phyloP scores from a whole-genome alignment of 1,139 yeast species.

The Yarrowia galli region DNA sequence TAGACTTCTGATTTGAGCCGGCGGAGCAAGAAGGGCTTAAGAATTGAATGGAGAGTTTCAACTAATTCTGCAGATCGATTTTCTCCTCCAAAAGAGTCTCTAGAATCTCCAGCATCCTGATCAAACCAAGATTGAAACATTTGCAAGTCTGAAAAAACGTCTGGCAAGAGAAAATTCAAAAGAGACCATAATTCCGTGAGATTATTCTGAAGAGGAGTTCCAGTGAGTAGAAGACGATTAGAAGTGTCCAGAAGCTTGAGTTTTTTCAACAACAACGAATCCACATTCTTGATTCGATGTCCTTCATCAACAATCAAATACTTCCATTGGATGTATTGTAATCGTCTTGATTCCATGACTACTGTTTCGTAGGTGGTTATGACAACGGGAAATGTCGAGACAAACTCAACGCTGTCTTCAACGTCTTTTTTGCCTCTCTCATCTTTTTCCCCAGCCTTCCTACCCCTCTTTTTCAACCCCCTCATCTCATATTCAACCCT shows the following conservation, averaged over 20 bases:
- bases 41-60: constrained; percentile 79
- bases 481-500: constrained; percentile 8
- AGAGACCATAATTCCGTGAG: constrained; percentile 89
- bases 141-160: constrained; percentile 87
- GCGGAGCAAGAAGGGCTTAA: constrained; percentile 85
- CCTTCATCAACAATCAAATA: constrained; percentile 96
- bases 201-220: constrained; percentile 93
- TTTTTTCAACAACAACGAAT: constrained; percentile 74
- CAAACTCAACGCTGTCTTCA: constrained; percentile 11
- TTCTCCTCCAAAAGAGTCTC: constrained; percentile 55
- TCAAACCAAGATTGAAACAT: constrained; percentile 95
- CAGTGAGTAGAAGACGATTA: constrained; percentile 81
- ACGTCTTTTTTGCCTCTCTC: no score
- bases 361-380: constrained; percentile 85
- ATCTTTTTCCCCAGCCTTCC: constrained; percentile 40
- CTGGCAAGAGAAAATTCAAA: constrained; percentile 87
- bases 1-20: constrained; percentile 78
- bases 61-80: constrained; percentile 71
- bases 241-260: constrained; percentile 66
- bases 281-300: constrained; percentile 83
- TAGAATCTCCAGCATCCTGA: constrained; percentile 51
- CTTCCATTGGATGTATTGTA: constrained; percentile 70
- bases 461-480: constrained; percentile 6
- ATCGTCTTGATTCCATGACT: constrained; percentile 65
- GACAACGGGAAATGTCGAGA: constrained; percentile 57